phyloP scores from a whole-genome alignment of 2,329 filamentous ascomycete genomes.

The Pyricularia grisea region DNA sequence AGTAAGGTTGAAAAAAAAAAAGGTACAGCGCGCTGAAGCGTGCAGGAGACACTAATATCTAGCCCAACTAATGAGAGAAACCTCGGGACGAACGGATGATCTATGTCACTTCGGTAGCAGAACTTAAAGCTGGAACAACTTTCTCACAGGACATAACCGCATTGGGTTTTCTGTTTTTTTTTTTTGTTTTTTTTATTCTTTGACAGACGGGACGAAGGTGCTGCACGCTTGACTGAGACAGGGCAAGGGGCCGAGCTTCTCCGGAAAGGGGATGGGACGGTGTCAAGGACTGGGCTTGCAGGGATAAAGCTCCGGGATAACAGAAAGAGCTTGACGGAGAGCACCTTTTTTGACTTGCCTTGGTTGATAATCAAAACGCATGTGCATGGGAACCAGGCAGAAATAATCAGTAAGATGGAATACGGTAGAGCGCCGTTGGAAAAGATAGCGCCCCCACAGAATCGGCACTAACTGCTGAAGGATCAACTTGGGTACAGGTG shows the following conservation, averaged over 20 bases:
- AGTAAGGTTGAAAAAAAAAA: background rate
- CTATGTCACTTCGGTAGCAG: background rate
- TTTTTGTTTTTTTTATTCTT: background rate
- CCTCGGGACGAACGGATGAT: background rate
- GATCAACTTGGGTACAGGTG: background rate
- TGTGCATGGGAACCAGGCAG: background rate
- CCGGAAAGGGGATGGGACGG: background rate
- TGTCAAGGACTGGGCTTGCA: background rate
- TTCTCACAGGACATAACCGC: background rate
- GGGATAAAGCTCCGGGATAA: background rate
- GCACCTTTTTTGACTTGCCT: background rate
- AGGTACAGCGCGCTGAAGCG: background rate
- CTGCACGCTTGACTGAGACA: background rate
- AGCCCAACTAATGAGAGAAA: background rate
- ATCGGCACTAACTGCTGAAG: background rate
- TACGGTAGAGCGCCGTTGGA: background rate
- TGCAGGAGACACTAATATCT: background rate
- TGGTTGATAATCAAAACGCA: background rate
- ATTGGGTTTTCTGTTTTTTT: background rate
- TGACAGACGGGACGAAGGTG: background rate
- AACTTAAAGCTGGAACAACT: background rate
- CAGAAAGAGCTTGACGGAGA: background rate
- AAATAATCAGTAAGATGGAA: background rate
- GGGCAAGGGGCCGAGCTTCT: background rate
- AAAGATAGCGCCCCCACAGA: background rate